phyloP scores from a whole-genome alignment of 78 protist genomes.

The Neovahlkampfia damariscottae region DNA sequence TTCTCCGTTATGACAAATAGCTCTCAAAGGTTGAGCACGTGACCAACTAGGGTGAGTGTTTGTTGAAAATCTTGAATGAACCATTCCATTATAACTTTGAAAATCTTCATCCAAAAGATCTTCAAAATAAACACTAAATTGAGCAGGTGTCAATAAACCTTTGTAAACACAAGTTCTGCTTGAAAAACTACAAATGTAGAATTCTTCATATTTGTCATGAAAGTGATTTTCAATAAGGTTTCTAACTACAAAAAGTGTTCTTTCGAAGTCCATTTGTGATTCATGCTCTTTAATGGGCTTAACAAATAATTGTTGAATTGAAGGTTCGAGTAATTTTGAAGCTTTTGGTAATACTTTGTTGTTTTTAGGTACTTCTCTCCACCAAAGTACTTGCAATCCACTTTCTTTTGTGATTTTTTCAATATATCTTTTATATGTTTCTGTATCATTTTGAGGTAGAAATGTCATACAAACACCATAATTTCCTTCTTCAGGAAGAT shows the following conservation, averaged over 20 bases:
- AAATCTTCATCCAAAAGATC: constrained; percentile 28
- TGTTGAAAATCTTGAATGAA: constrained; percentile 62
- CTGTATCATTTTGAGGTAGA: background rate
- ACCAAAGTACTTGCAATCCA: constrained; percentile 13
- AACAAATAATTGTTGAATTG: constrained; percentile 37
- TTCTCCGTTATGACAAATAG: constrained; percentile 78
- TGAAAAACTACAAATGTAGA: constrained; percentile 38
- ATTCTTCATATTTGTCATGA: background rate
- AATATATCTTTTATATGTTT: background rate
- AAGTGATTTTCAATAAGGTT: background rate
- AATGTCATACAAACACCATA: constrained; percentile 11
- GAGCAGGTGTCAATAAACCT: constrained; percentile 35
- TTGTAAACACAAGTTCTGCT: constrained; percentile 35
- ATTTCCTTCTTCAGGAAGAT: constrained; percentile 17
- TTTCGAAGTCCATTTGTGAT: constrained; percentile 5
- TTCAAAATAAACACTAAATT: constrained; percentile 33
- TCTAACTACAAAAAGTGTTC: background rate
- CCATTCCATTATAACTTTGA: constrained; percentile 40
- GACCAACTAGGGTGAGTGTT: constrained; percentile 73
- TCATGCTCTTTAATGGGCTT: background rate
- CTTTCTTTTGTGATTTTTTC: constrained; percentile 11
- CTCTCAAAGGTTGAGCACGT: constrained; percentile 65
- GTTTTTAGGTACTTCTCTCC: constrained; percentile 41
- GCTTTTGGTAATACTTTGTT: constrained; percentile 26
- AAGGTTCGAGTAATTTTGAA: constrained; percentile 31